Evolutionary conservation across 352 stramenopile species (phyloP), one percentile per base, ranked within the genome.

Genomic region (Phytopythium vexans): DNA sequence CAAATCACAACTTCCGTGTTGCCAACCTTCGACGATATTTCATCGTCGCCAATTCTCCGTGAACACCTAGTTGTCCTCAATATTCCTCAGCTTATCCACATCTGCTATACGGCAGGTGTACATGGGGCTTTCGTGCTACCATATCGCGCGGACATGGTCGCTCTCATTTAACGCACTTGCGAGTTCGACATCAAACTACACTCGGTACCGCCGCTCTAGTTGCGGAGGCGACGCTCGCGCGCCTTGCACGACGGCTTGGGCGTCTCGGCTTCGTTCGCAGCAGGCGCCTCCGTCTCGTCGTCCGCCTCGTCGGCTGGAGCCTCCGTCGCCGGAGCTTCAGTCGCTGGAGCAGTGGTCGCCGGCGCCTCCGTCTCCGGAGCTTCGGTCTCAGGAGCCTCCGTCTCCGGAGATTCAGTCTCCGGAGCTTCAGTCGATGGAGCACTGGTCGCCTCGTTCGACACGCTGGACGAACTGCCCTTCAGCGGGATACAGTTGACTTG

Each of bases 401-500:
- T 64, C 12, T 21, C 15, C 3, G 48, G 33, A 31, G 51, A 41
- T 21, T 49, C 45, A 16, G 50, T 58, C 14, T 15, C 35, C 9
- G 41, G 38, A n/a, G 40, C 43, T 11, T 42, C 49, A 27, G 56
- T 44, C 34, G 48, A 16, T n/a, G 55, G 38, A 32, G 38, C 33
- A 38, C 15, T 31, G 12, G 47, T 53, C 0, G 21, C 45, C 8
- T 39, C 43, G 47, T 33, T 44, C 2, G 60, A 52, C 14, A 51
- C 15, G 11, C 35, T 57, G 8, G 51, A 27, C 1, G 44, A 49
- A 16, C 50, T 56, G 33, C 60, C 60, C 41, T 59, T 51, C 6
- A 64, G n/a, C 27, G 59, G 58, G n/a, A 62, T 49, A 8, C 59
- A 66, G 21, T 66, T 66, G 21, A 66, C 59, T 52, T 27, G 21